Evolutionary conservation across 371 early-diverging fungal species (phyloP), one percentile per base, ranked within the genome.

Genomic region (Mortierella sp.): DNA sequence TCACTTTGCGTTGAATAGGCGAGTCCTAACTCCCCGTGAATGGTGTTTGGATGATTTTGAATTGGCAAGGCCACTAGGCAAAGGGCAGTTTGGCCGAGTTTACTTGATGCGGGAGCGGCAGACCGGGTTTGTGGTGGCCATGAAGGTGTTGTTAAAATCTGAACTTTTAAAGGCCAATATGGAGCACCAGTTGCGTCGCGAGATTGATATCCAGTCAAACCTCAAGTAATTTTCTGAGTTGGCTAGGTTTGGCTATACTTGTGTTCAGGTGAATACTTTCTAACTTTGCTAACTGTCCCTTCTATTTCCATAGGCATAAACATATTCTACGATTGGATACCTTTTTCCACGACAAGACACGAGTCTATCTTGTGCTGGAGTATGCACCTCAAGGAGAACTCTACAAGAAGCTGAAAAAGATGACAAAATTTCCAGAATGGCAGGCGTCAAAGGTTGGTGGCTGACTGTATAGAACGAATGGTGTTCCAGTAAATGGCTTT

Each of bases 51-150:
- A 93, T 16, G 98, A 99, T 86, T 99, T 99, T 90, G 99, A 99
- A 73, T 91, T 99, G 62, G 99, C 99, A 14, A 88, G 91, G 54
- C 87, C 94, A 0, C 86, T 99, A 8, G 99, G 99, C 30, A 92
- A 93, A 78, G 99, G 99, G 10, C 97, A 97, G 73, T 99, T 99
- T 88, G 99, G 99, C 1, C 92, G 96, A 39, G 99, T 99, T 0
- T 99, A 98, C 86, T 86, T 98, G 24, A 99, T 99, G 18, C 89
- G 92, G 68, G 98, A 99, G 84, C 97, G 93, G 73, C 85, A 85
- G 62, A 90, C 90, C 51, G 95, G 94, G 26, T 96, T 91, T 70
- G 88, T 98, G 20, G 94, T 96, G 26, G 97, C 99, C 2, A 88
- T 99, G 65, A 99, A 99, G 83, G 93, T 98, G 14, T 73, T 99